Evolutionary conservation across 2,329 filamentous ascomycete genomes (phyloP).

Genomic region (Periconia digitata): DNA sequence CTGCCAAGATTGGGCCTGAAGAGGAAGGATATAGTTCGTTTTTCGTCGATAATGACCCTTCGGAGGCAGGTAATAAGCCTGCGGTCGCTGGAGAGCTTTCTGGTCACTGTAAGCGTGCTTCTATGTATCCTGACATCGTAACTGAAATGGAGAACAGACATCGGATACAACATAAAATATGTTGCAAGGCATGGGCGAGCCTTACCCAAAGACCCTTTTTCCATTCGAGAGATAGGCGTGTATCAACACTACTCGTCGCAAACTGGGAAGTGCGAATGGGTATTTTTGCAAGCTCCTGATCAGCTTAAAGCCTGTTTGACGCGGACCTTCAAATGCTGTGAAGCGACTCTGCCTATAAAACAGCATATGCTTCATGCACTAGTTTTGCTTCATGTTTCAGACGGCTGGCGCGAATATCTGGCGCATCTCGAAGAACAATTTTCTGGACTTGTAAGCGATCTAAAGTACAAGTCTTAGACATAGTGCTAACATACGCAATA

Average conservation of each 20-base stretch:
- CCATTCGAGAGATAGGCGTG: constrained; percentile 12
- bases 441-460: constrained; percentile 7
- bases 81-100: not conserved
- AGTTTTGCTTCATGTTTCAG: constrained; percentile 8
- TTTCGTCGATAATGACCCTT: not conserved
- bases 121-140: too few relatives aligned
- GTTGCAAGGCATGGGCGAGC: constrained; percentile 12
- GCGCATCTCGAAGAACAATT: constrained; percentile 10
- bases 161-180: constrained; percentile 16
- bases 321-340: not conserved
- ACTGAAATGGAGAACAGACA: too few relatives aligned
- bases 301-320: constrained; percentile 6
- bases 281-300: constrained; percentile 12
- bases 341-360: not conserved
- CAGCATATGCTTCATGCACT: constrained; percentile 9
- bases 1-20: constrained; percentile 9
- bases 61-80: not conserved
- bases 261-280: constrained; percentile 5
- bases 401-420: constrained; percentile 12
- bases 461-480: not conserved
- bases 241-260: constrained; percentile 7
- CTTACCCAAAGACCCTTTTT: constrained; percentile 13
- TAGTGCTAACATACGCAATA: not conserved
- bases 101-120: constrained; percentile 7
- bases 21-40: constrained; percentile 12